Percentiles rank a stretch among this genome's conserved stretches.
phyloP scores from a whole-genome alignment of 805 yeast species.

The Candida berthetii region DNA sequence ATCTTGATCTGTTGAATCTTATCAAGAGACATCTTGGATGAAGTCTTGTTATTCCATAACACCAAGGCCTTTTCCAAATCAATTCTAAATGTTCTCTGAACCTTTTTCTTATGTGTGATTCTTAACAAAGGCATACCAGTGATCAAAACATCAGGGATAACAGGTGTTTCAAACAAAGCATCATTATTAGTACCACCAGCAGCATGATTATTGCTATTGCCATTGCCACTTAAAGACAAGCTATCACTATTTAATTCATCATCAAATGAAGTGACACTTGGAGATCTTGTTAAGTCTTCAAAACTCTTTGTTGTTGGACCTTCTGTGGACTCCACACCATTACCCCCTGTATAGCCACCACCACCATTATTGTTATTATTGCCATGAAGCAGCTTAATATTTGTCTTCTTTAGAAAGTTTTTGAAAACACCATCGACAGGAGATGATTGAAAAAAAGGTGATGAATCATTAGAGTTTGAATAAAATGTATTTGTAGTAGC shows the following conservation, averaged over 20 bases:
- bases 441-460: background rate
- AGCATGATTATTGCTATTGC: background rate
- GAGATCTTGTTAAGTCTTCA: conserved; percentile 8
- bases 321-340: conserved; percentile 8
- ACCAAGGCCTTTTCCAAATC: conserved; percentile 50
- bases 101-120: conserved; percentile 64
- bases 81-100: conserved; percentile 49
- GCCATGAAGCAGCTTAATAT: conserved; percentile 2
- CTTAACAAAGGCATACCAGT: conserved; percentile 60
- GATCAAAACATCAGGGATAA: conserved; percentile 41
- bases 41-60: conserved; percentile 48
- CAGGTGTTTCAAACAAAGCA: conserved; percentile 17
- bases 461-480: background rate
- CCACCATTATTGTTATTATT: background rate
- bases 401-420: conserved; percentile 11
- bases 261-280: background rate
- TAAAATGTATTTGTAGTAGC: background rate
- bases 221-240: background rate
- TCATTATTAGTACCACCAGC: conserved; percentile 3
- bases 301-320: conserved; percentile 17
- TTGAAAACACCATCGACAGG: conserved; percentile 3
- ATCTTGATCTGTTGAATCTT: conserved; percentile 56
- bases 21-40: conserved; percentile 46
- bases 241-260: background rate
- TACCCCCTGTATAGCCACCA: background rate